Base-by-base conservation (phyloP, 805 yeast genomes). In the Cyberlindnera maritima region DNA sequence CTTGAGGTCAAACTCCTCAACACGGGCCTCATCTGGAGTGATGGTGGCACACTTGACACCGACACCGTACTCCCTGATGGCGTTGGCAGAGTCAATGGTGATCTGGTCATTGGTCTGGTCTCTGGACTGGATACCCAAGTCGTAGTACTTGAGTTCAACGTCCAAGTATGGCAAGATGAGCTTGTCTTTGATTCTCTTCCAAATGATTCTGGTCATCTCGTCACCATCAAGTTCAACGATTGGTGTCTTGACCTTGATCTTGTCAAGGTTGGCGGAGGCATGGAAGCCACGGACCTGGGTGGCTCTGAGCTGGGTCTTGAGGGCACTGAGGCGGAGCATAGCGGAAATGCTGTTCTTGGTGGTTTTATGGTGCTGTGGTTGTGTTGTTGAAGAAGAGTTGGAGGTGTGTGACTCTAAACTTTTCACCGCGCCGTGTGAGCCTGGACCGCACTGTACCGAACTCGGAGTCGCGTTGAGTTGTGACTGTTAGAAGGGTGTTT, bases 1-100 rank as follows among this genome's bases (percentile, higher is more conserved):
- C 74, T 92, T 90, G 68, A 92, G 78, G 47, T 78, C 72, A 69
- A 90, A 92, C 69, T 92, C 98, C 68, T 87, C 74, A 44, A 92
- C 97, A 62, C 98, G 81, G 41, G 88, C 94, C 74, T 92, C 98
- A 65, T 88, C 96, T 9, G 98, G 97, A 18, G 98, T 92, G 66
- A 92, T 92, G 43, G 98, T 92, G 48, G 98, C 98, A 74, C 98
- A 92, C 73, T 92, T 92, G 60, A 92, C 88, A 31, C 96, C 98
- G 47, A 92, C 98, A 46, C 88, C 87, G 67, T 88, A 85, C 68
- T 90, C 79, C 67, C 81, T 72, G 59, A 89, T 91, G 46, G 98
- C 98, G 41, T 83, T 71, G 20, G 97, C 97, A 10, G 96, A 88
- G 46, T 92, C 97, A 31, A 77, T 65, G 19, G 98, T 92, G 58